Percentiles rank a stretch among this genome's conserved stretches.
Evolutionary conservation across 1,284 basidiomycete species (phyloP).

Genomic region (Chondrostereum purpureum): DNA sequence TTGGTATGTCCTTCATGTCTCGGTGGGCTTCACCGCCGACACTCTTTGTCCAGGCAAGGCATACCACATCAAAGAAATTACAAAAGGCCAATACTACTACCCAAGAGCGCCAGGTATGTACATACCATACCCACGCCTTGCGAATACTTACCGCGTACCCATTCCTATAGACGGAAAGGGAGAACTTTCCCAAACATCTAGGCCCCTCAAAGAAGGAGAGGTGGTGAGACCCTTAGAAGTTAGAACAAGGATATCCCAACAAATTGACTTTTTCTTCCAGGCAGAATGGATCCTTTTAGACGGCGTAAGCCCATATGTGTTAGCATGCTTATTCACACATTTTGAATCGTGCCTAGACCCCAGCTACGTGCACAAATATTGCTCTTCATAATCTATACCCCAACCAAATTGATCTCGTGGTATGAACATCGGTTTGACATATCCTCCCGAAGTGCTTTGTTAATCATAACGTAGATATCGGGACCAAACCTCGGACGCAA

Average conservation of each 20-base stretch:
- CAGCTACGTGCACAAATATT: conserved; percentile 87
- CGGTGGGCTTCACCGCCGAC: conserved; percentile 4
- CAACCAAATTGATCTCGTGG: conserved; percentile 78
- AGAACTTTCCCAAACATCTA: conserved; percentile 53
- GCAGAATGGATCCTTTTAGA: conserved; percentile 87
- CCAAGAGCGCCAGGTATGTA: conserved; percentile 52
- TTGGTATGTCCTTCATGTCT: conserved; percentile 39
- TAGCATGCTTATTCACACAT: too few species aligned
- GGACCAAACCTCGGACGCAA: conserved; percentile 79
- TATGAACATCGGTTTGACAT: conserved; percentile 24
- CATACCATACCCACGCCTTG: too few species aligned
- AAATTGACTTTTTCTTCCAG: conserved; percentile 20
- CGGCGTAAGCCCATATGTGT: conserved; percentile 51
- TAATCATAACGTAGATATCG: conserved; percentile 68
- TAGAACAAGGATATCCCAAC: too few species aligned
- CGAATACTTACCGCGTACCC: conserved; percentile 2
- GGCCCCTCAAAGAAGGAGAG: conserved; percentile 71
- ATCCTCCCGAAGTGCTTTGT: conserved; percentile 2
- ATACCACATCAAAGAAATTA: conserved; percentile 77
- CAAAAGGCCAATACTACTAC: conserved; percentile 77
- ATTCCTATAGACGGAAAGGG: conserved; percentile 57
- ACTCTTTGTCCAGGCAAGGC: conserved; percentile 56
- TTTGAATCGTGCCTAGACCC: conserved; percentile 51
- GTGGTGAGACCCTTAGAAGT: conserved; percentile 36
- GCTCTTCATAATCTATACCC: conserved; percentile 84